Conservation (phyloP, 768 basidiomycete genomes). For the Chalciporus piperatus region DNA sequence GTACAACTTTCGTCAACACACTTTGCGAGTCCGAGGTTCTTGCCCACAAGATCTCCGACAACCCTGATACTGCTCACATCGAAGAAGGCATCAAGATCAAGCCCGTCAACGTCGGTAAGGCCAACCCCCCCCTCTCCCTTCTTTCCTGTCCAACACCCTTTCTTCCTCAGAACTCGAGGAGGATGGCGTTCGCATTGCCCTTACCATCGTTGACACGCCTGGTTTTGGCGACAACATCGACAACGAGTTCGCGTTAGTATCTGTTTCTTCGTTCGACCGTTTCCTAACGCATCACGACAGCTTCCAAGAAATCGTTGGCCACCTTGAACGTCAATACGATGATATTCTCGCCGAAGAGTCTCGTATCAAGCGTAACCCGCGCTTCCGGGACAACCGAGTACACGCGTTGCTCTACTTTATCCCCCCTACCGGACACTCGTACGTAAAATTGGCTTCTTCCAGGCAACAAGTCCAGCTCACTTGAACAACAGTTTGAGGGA, state of each 20-base stretch:
- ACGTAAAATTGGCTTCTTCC: conserved; percentile 34
- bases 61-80: conserved; percentile 85
- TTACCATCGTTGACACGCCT: conserved; percentile 98
- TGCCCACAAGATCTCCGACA: conserved; percentile 80
- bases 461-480: not conserved
- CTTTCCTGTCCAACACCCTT: not conserved
- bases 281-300: conserved; percentile 39
- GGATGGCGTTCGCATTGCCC: conserved; percentile 95
- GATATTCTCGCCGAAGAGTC: conserved; percentile 98
- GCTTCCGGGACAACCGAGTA: conserved; percentile 97
- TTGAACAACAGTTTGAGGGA: conserved; percentile 69
- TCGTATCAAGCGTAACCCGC: conserved; percentile 98
- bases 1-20: conserved; percentile 99
- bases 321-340: conserved; percentile 98
- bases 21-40: conserved; percentile 96
- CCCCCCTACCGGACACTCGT: conserved; percentile 97
- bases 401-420: conserved; percentile 98
- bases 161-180: conserved; percentile 82
- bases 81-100: conserved; percentile 96
- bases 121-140: not conserved
- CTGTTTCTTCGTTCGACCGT: conserved; percentile 5
- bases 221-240: conserved; percentile 99
- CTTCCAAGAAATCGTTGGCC: conserved; percentile 94
- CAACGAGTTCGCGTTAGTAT: conserved; percentile 92
- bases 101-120: conserved; percentile 83